Percentiles rank a stretch among this genome's conserved stretches.
Evolutionary conservation across 2,329 filamentous ascomycete genomes (phyloP).

Genomic region (Calonectria hongkongensis): DNA sequence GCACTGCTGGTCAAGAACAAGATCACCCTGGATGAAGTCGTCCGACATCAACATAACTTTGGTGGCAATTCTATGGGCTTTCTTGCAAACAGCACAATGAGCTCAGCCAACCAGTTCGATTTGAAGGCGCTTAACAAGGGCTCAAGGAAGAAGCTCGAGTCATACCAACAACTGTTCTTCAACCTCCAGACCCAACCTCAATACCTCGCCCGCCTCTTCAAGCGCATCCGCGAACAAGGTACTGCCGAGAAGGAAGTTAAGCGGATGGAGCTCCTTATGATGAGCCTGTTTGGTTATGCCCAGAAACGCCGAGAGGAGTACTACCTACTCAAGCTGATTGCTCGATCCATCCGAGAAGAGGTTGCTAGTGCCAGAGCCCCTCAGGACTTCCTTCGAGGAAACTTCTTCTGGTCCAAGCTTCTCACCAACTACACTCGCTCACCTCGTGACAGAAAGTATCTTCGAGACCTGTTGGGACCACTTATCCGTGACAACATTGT

Average conservation of each 20-base stretch:
- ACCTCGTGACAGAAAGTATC: conserved; percentile 92
- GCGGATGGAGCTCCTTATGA: conserved; percentile 92
- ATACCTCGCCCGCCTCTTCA: conserved; percentile 93
- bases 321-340: conserved; percentile 92
- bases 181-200: conserved; percentile 96
- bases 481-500: conserved; percentile 94
- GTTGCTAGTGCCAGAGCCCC: conserved; percentile 83
- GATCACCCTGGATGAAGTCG: conserved; percentile 97
- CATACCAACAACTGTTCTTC: conserved; percentile 98
- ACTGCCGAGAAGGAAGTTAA: conserved; percentile 94
- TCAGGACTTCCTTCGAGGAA: conserved; percentile 91
- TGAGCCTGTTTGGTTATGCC: conserved; percentile 97
- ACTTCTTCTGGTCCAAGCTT: conserved; percentile 94
- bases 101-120: conserved; percentile 94
- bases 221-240: conserved; percentile 86
- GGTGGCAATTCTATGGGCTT: conserved; percentile 91
- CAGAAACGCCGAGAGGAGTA: conserved; percentile 98
- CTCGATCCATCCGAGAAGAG: conserved; percentile 89
- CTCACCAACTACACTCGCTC: conserved; percentile 92
- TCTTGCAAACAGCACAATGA: conserved; percentile 90
- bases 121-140: conserved; percentile 98
- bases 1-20: conserved; percentile 99
- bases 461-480: conserved; percentile 89
- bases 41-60: conserved; percentile 97
- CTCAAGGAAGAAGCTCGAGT: conserved; percentile 94